phyloP scores from a whole-genome alignment of 1,284 basidiomycete species.

The Kwoniella shivajii region DNA sequence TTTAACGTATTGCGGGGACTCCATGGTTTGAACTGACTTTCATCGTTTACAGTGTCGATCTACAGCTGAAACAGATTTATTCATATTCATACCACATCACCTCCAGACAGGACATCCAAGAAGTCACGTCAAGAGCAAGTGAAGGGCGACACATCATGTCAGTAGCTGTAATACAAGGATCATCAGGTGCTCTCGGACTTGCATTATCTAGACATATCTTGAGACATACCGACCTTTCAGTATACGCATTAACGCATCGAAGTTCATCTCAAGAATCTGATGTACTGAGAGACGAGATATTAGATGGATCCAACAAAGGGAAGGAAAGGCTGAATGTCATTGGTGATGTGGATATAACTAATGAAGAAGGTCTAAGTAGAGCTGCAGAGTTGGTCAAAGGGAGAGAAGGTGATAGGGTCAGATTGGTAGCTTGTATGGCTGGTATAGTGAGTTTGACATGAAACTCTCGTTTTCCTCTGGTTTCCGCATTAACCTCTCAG shows the following conservation, averaged over 20 bases:
- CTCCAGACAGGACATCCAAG: no score
- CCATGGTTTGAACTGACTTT: no score
- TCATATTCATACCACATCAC: no score
- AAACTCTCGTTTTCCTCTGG: no score
- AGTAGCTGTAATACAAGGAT: constrained; percentile 45
- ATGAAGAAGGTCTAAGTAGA: constrained; percentile 52
- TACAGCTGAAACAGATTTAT: no score
- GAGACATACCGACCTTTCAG: constrained; percentile 49
- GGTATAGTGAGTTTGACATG: constrained; percentile 56
- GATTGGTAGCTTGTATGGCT: constrained; percentile 56
- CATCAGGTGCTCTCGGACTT: constrained; percentile 35
- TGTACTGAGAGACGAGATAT: constrained; percentile 40
- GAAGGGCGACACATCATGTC: no score
- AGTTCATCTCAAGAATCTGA: constrained; percentile 33
- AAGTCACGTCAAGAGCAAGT: no score
- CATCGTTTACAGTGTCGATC: no score
- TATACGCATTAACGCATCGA: constrained; percentile 56
- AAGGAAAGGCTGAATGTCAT: constrained; percentile 51
- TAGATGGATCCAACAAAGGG: constrained; percentile 6
- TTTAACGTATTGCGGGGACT: no score
- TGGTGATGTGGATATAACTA: constrained; percentile 49
- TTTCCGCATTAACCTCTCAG: not conserved
- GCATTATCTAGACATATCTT: constrained; percentile 47
- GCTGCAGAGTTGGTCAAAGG: constrained; percentile 51
- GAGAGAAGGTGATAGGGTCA: constrained; percentile 51